Conservation (phyloP, 305 asterid genomes). For the Rubia balearica region DNA sequence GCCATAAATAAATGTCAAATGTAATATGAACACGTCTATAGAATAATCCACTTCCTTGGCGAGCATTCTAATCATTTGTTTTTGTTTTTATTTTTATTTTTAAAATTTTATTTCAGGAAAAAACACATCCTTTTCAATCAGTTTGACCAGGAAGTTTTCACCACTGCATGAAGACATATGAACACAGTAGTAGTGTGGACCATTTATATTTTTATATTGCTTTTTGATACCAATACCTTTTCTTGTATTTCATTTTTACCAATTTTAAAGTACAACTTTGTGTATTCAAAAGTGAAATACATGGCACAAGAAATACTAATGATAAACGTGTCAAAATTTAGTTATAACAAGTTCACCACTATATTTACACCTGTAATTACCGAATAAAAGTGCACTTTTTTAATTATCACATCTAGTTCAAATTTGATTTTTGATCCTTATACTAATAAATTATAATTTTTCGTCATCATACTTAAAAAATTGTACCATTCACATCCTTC, state of each 20-base stretch:
- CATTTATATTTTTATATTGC: background rate
- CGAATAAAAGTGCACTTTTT: too few species aligned
- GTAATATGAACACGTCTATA: background rate
- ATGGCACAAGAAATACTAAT: background rate
- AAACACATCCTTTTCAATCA: background rate
- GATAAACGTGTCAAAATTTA: too few species aligned
- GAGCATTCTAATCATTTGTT: too few species aligned
- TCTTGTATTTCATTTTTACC: background rate
- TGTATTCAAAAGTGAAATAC: background rate
- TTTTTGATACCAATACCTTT: background rate
- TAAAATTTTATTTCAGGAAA: too few species aligned
- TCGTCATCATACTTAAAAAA: too few species aligned
- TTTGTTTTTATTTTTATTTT: too few species aligned
- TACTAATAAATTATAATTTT: too few species aligned
- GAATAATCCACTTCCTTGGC: background rate
- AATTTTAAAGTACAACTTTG: background rate
- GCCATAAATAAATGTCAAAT: background rate
- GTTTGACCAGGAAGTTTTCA: background rate
- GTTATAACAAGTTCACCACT: too few species aligned
- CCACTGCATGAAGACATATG: background rate
- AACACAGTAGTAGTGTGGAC: background rate
- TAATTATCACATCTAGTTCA: too few species aligned
- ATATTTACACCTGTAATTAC: too few species aligned
- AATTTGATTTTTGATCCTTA: too few species aligned
- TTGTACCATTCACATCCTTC: too few species aligned